Percentiles rank a stretch among this genome's conserved stretches.
These are phyloP conservation scores for Diplocarpon mali DNA, from an alignment of 2,329 filamentous ascomycete species.

Conservation along the genomic window DNA sequence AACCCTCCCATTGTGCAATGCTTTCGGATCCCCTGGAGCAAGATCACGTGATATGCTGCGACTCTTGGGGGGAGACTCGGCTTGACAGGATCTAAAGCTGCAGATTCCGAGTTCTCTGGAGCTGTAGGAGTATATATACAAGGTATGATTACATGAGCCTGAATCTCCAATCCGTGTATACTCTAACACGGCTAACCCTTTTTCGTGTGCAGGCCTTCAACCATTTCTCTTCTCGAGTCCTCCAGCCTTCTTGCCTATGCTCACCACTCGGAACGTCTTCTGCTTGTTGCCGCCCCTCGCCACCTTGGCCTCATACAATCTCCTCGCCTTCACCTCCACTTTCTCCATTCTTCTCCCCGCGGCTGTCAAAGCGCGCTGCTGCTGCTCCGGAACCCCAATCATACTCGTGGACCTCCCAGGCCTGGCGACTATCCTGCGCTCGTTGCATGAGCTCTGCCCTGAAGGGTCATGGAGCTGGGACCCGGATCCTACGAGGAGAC, in stretches of 20 bases:
- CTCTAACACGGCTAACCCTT: too few species aligned
- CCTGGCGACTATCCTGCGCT: not conserved
- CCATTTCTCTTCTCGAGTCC: constrained; percentile 18
- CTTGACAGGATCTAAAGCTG: too few species aligned
- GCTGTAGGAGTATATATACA: too few species aligned
- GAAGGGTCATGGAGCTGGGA: not conserved
- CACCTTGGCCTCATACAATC: constrained; percentile 15
- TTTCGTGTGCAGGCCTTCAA: too few species aligned
- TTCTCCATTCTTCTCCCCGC: constrained; percentile 19
- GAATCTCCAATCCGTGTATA: too few species aligned
- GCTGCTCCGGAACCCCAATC: constrained; percentile 17
- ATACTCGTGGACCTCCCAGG: constrained; percentile 13
- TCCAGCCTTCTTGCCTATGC: constrained; percentile 19
- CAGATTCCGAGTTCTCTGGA: too few species aligned
- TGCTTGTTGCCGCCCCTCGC: constrained; percentile 22
- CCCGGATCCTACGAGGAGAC: not conserved
- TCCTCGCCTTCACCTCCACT: constrained; percentile 16
- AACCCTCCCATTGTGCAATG: too few species aligned
- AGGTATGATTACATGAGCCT: too few species aligned
- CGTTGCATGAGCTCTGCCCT: not conserved
- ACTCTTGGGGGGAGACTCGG: too few species aligned
- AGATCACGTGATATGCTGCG: too few species aligned
- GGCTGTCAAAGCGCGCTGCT: constrained; percentile 18
- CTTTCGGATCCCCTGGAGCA: too few species aligned
- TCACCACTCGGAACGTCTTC: constrained; percentile 19